Evolutionary conservation across 2,329 filamentous ascomycete genomes (phyloP).

Genomic region (Clarireedia hainanense): DNA sequence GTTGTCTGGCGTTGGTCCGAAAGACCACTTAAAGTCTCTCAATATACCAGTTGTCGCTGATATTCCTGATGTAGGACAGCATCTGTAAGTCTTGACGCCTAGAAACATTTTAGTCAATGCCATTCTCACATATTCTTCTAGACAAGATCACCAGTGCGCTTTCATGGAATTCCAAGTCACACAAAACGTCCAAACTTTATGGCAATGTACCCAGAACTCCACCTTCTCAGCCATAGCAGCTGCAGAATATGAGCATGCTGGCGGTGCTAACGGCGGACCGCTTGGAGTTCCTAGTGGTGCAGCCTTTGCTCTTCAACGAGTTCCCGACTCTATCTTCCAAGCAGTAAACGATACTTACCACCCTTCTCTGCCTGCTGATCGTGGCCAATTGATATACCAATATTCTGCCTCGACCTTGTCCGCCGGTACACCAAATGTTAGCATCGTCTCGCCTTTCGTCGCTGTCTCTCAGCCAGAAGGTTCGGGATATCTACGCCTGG

Average conservation of each 20-base stretch:
- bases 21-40: conserved; percentile 32
- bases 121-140: background rate
- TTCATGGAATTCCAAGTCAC: background rate
- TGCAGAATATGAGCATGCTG: background rate
- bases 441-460: background rate
- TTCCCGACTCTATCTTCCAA: background rate
- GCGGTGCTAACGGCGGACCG: background rate
- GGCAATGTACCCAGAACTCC: background rate
- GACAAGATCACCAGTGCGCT: background rate
- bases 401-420: background rate
- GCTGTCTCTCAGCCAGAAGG: background rate
- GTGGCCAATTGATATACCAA: background rate
- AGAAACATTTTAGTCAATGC: background rate
- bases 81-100: conserved; percentile 32
- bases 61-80: conserved; percentile 52
- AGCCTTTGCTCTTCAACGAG: background rate
- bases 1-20: conserved; percentile 36
- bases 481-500: background rate
- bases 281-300: background rate
- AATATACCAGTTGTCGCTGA: conserved; percentile 45
- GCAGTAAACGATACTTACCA: background rate
- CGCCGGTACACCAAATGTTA: background rate
- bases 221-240: background rate
- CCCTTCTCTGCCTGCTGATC: background rate
- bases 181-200: background rate